Conservation (phyloP, 495 filamentous ascomycete genomes). For the Tuber aestivum region DNA sequence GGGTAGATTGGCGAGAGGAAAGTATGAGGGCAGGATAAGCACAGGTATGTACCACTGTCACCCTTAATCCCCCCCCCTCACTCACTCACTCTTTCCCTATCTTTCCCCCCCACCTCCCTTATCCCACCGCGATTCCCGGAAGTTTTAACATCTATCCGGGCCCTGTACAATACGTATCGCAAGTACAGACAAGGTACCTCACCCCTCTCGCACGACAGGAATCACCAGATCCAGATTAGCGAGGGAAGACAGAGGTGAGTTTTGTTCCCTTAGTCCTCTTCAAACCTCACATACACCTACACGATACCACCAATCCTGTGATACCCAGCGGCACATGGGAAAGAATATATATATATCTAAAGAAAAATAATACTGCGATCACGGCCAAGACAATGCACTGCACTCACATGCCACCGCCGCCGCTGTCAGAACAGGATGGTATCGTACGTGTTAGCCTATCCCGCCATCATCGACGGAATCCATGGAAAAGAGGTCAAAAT, state of each 20-base stretch:
- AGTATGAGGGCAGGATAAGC: background rate
- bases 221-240: background rate
- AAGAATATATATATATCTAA: background rate
- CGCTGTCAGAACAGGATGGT: background rate
- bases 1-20: background rate
- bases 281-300: background rate
- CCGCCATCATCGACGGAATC: background rate
- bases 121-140: background rate
- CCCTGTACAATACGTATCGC: background rate
- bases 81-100: background rate
- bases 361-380: background rate
- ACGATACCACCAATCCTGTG: background rate
- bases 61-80: background rate
- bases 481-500: background rate
- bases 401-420: background rate
- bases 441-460: background rate
- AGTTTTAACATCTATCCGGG: background rate
- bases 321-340: background rate
- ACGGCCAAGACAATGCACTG: background rate
- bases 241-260: background rate
- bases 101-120: background rate
- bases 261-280: background rate
- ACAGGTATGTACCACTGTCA: background rate
- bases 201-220: background rate
- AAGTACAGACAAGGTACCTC: background rate